Evolutionary conservation across 495 filamentous ascomycete species (phyloP), one percentile per base, ranked within the genome.

Genomic region (Podospora tetraspora): DNA sequence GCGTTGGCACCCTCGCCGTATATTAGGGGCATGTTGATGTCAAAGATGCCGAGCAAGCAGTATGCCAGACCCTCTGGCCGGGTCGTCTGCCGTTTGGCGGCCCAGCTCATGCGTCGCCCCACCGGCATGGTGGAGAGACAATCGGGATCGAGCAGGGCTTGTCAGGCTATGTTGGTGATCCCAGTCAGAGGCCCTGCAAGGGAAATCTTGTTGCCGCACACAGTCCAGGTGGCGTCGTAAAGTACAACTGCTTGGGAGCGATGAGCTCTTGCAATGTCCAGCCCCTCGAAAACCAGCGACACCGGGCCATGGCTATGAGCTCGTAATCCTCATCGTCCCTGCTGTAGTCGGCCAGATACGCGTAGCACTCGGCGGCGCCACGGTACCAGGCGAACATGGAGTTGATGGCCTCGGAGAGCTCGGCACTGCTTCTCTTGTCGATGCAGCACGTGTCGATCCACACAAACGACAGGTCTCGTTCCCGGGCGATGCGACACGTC

Each of bases 401-500:
- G 37, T 43, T 43, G 37, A 43, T 43, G 37, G 37, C 37, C 57
- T 61, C 59, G 13, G 22, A 27, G 59, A 61, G 59, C 2, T 60
- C 59, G 24, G 59, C 59, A 2, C 59, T 61, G 59, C 59, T 61
- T 13, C 22, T 24, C 16, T 61, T 61, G 71, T 82, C 73, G 37
- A 82, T 82, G 59, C 71, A 73, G 69, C 71, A 73, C 13, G 71
- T 73, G 37, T 73, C 71, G 8, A 71, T 21, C 71, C 71, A 73
- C 5, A 57, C 69, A 23, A 30, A 67, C 10, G 59, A 21, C 21
- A 62, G 52, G 4, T 32, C 65, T 29, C 71, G 57, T 4, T 58
- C 32, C 3, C 32, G 10, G 1, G 66, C 62, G 21, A 68, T 57
- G n/a, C 32, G 37, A 30, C 71, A 71, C 7, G 64, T 64, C 9